Evolutionary conservation across 257 asterid genomes (phyloP), one percentile per base, ranked within the genome.

Genomic region (Lithospermum erythrorhizon): DNA sequence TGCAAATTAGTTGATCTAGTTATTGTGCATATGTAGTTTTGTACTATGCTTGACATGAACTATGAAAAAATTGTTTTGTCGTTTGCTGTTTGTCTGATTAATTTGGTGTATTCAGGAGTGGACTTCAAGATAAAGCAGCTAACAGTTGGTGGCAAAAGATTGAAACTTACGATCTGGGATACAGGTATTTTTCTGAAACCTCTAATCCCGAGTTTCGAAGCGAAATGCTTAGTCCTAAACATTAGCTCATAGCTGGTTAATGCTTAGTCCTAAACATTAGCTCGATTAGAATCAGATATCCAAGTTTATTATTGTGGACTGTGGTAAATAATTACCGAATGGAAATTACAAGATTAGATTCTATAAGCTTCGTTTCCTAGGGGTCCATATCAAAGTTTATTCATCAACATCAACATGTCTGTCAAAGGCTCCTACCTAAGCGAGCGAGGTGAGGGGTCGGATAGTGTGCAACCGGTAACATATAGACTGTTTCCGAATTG

Each of bases 101-200:
- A 59, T 11, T 69, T 59, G 32, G 15, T 51, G 27, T 68, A 35
- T 65, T 21, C 75, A 89, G 97, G 97, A 59, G 97, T 86, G 74
- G 97, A 89, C 79, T 89, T 89, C 87, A 89, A 89, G 85, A 86
- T 89, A 65, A 84, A 84, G 76, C 71, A 81, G 79, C 73, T 89
- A 52, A 84, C 90, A 0, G 68, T 81, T 61, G 89, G 75, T 23
- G 94, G 89, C 59, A 89, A 89, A 66, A 78, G 82, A 69, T 64
- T 86, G 67, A 89, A 89, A 72, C 82, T 86, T 10, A 89, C 97
- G n/a, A 86, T 89, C 27, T 89, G 97, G 97, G 97, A 89, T 70
- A 86, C 97, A 69, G 95, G 96, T 88, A 63, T 60, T 48, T 11
- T 41, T 41, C 14, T 41, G 49, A 2, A 41, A 14, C 48, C 14